Evolutionary conservation across 2,329 filamentous ascomycete genomes (phyloP), one percentile per base, ranked within the genome.

Genomic region (Fusarium phyllophilum): DNA sequence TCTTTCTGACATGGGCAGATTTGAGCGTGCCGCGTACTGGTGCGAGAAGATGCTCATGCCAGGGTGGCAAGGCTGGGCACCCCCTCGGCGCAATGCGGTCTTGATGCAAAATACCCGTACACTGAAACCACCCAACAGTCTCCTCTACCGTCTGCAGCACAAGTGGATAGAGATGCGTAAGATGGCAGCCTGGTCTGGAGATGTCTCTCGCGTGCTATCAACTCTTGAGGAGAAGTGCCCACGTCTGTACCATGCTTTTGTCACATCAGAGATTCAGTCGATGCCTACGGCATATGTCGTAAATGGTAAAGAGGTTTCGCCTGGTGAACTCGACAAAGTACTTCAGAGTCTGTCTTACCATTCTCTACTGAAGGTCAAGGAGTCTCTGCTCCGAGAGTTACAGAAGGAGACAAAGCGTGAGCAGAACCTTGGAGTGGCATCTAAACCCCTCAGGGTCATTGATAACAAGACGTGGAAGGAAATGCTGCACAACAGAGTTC

Each of bases 11-110:
- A 85, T 90, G 61, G 86, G 88, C 51, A 86, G 88, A 51, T 87
- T 88, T 76, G 83, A 89, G 54, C 86, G 92, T 26, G 95, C 95
- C 42, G 97, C 96, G 82, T 79, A 84, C 29, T 83, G 91, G 58
- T 96, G 93, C 79, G 96, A 98, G 83, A 83, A 86, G 33, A 89
- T 90, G 68, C 90, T 98, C 62, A 97, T 97, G 89, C 87, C 89
- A 3, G 86, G 89, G 39, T 97, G 95, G 89, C 88, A 89, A 17
- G 94, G 94, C 31, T 98, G 95, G 94, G 74, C 68, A 20, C 73
- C 77, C 24, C 38, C 71, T 11, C 65, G 75, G 45, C 61, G 48
- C 11, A 62, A 62, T 14, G 22, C 66, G 52, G 84, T 84, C 33
- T 80, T 83, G 31, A 74, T 82, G 51, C 84, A 82, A 46, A 77